Base-by-base conservation (phyloP, 169 alveolate genomes). In the Babesia sp. region DNA sequence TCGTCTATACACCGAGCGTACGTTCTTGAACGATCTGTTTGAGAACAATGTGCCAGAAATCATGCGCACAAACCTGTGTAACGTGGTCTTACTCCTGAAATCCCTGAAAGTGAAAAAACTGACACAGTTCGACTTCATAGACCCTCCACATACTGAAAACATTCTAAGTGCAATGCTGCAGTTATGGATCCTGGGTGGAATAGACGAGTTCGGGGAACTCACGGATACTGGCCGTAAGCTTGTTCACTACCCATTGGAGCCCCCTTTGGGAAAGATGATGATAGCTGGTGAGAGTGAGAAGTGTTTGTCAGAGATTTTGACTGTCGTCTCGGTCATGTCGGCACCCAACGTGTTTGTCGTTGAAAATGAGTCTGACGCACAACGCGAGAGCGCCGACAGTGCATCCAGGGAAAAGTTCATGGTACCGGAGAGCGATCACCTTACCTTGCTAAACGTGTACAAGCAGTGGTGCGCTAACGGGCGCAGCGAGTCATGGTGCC, bases 161-260 rank as follows among this genome's bases (percentile, higher is more conserved):
- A 97, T 98, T 34, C 81, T 96, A 66, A 95, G 96, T 72, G 96
- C 99, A 7, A 93, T 98, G 98, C 97, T 95, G 85, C 97, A 98
- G 85, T 91, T 98, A 45, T 98, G 99, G 99, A 94, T 97, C 24
- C 78, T 98, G 57, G 98, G 98, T 29, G 99, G 98, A 22, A 90
- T 96, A 14, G 96, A 95, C 85, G 94, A 92, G 86, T 89, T 96
- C 80, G 95, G 99, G 34, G 82, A 92, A 72, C 81, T 93, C 72
- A 92, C 95, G 11, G 90, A 84, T 29, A 69, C 53, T 42, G 99
- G 99, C 29, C 83, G 91, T 66, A 91, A 95, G 82, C 97, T 98
- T 99, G 98, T 98, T 3, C 97, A 96, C 79, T 97, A 96, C 83
- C 99, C 99, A 0, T 91, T 97, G 61, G 99, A 98, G 68, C 99